Conservation (phyloP, 192 early-diverging fungal genomes). For the Backusella mclennaniae region DNA sequence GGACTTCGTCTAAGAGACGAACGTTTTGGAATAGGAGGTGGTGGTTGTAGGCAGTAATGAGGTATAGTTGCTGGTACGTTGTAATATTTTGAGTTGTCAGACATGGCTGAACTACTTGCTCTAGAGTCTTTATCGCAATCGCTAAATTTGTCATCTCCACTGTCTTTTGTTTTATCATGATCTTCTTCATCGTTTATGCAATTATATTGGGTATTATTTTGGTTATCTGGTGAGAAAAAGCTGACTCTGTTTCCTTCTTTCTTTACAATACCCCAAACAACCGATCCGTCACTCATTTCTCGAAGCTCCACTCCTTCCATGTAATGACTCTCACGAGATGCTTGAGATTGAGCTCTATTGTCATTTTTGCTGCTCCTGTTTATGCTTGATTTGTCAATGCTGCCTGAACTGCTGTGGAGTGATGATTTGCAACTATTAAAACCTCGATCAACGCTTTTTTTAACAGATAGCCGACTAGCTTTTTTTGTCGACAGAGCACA, state of each 20-base stretch:
- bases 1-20: slow-evolving; percentile 15
- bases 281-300: slow-evolving; percentile 37
- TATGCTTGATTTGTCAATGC: not conserved
- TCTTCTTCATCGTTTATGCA: slow-evolving; percentile 20
- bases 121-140: not conserved
- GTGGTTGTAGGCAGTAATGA: not conserved
- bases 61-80: slow-evolving; percentile 1
- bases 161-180: not conserved
- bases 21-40: slow-evolving; percentile 28
- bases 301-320: slow-evolving; percentile 36
- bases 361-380: not conserved
- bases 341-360: not conserved
- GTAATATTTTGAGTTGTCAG: not conserved
- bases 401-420: not conserved
- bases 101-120: not conserved
- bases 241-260: slow-evolving; percentile 27
- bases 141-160: not conserved
- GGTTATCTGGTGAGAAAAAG: slow-evolving; percentile 10
- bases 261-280: slow-evolving; percentile 33
- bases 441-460: not conserved
- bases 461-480: not conserved
- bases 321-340: slow-evolving; percentile 3
- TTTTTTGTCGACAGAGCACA: not conserved
- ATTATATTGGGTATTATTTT: slow-evolving; percentile 13
- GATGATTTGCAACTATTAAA: not conserved